phyloP scores from a whole-genome alignment of 2,329 filamentous ascomycete species.

The Paecilomyces formosus region DNA sequence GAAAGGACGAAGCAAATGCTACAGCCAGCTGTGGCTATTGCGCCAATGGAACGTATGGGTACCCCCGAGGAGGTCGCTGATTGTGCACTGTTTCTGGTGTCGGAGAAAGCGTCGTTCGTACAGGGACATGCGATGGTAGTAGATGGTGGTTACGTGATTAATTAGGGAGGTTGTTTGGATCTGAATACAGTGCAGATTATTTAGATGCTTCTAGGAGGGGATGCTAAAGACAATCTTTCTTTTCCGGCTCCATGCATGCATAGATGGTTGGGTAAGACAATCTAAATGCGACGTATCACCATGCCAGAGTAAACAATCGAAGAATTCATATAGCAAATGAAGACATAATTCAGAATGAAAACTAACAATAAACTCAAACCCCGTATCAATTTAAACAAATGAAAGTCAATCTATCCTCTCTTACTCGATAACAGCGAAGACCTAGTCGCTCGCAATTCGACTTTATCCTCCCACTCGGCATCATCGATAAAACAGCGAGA shows the following conservation, averaged over 20 bases:
- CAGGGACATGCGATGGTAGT: conserved; percentile 48
- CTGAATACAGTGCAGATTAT: background rate
- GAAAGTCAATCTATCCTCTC: background rate
- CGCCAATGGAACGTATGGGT: conserved; percentile 47
- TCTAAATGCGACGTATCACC: no score
- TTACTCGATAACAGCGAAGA: background rate
- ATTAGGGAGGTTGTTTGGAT: conserved; percentile 7
- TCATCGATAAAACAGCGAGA: background rate
- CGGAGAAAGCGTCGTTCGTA: conserved; percentile 43
- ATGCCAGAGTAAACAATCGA: no score
- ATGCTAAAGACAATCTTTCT: no score
- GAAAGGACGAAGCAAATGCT: conserved; percentile 33
- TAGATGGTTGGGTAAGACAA: no score
- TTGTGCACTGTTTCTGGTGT: conserved; percentile 44
- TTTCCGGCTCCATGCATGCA: no score
- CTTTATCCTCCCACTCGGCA: background rate
- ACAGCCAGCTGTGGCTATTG: conserved; percentile 37
- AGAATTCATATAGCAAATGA: no score
- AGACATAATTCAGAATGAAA: no score
- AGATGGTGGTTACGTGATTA: conserved; percentile 46
- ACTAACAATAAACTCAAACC: no score
- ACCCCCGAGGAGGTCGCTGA: conserved; percentile 44
- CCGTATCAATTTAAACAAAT: background rate
- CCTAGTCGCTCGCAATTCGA: background rate
- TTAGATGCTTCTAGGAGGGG: background rate